Evolutionary conservation across 192 early-diverging fungal genomes (phyloP).

Genomic region (Cetraspora pellucida): DNA sequence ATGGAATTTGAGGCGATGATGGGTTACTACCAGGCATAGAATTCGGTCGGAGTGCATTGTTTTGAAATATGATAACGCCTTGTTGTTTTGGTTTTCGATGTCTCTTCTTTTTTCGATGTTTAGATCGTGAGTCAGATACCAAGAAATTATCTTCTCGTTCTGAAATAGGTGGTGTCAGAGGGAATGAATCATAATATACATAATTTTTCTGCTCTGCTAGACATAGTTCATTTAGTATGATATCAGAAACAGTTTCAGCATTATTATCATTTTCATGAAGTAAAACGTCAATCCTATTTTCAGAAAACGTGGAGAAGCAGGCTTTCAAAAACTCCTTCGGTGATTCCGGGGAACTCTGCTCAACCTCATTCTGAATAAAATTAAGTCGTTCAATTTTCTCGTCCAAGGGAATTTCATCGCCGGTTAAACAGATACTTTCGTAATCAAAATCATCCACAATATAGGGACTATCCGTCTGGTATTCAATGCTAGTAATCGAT

Average conservation of each 20-base stretch:
- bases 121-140: not conserved
- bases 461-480: not conserved
- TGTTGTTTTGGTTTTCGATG: slow-evolving; percentile 2
- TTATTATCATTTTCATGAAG: slow-evolving; percentile 3
- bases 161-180: not conserved
- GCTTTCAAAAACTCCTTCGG: slow-evolving; percentile 7
- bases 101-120: slow-evolving; percentile 30
- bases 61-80: not conserved
- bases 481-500: too few species aligned
- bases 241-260: slow-evolving; percentile 4
- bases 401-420: not conserved
- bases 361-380: not conserved
- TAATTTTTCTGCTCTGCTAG: not conserved
- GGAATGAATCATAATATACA: not conserved
- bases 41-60: not conserved
- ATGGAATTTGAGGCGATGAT: not conserved
- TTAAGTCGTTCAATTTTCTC: not conserved
- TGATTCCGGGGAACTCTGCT: not conserved
- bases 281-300: not conserved
- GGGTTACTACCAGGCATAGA: not conserved
- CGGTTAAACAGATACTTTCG: not conserved
- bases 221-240: slow-evolving; percentile 7
- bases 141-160: not conserved
- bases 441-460: not conserved
- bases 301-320: slow-evolving; percentile 6